Percentiles rank a stretch among this genome's conserved stretches.
Conservation (phyloP, 148 eudicot genomes). For the Amaranthus palmeri region DNA sequence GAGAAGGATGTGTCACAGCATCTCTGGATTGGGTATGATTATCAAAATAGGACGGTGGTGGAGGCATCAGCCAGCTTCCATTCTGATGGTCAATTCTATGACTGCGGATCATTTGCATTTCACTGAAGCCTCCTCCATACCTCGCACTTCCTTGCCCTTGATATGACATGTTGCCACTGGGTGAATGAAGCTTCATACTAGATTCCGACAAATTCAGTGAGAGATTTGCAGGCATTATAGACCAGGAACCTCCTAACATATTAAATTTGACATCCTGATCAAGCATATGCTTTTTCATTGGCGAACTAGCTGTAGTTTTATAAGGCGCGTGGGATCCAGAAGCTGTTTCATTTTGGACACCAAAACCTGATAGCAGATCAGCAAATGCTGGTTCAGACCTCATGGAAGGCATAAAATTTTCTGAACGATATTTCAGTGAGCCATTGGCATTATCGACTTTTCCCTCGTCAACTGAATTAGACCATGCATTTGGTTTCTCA, state of each 20-base stretch:
- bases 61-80: slow-evolving; percentile 69
- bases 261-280: slow-evolving; percentile 58
- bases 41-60: slow-evolving; percentile 46
- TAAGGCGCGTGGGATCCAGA: slow-evolving; percentile 42
- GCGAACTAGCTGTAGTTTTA: slow-evolving; percentile 30
- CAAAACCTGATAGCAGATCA: slow-evolving; percentile 77
- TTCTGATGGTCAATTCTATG: slow-evolving; percentile 46
- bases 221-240: slow-evolving; percentile 46
- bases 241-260: slow-evolving; percentile 46
- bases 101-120: slow-evolving; percentile 36
- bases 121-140: slow-evolving; percentile 49
- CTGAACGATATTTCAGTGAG: slow-evolving; percentile 48
- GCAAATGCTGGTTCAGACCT: slow-evolving; percentile 65
- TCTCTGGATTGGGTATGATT: slow-evolving; percentile 47
- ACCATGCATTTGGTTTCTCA: slow-evolving; percentile 57
- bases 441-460: slow-evolving; percentile 43
- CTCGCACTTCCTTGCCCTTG: slow-evolving; percentile 48
- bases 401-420: slow-evolving; percentile 44
- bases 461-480: slow-evolving; percentile 50
- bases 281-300: slow-evolving; percentile 35
- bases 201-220: slow-evolving; percentile 72
- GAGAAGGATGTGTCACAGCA: slow-evolving; percentile 27
- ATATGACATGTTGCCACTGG: slow-evolving; percentile 39
- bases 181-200: slow-evolving; percentile 36
- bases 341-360: slow-evolving; percentile 40